A percentile compares a stretch with the other conserved stretches of the same genome.
These are phyloP conservation scores for Berkeleyomyces rouxiae DNA, from an alignment of 2,329 filamentous ascomycete species.

Conservation along the genomic window DNA sequence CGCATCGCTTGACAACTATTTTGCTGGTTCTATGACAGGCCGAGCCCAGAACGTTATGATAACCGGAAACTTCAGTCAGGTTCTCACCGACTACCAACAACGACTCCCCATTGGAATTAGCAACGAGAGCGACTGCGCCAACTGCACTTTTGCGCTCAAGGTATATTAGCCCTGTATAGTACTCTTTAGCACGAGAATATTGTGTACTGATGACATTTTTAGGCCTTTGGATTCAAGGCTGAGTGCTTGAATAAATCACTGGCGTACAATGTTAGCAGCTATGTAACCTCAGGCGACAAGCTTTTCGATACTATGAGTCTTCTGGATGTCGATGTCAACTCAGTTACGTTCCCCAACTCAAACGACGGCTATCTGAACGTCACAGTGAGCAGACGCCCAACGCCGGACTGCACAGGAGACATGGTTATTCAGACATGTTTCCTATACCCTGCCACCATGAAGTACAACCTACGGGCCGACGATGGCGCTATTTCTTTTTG, in stretches of 20 bases:
- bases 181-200: not conserved
- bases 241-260: not conserved
- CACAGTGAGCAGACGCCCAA: constrained; percentile 9
- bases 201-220: not conserved
- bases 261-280: constrained; percentile 7
- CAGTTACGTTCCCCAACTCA: not conserved
- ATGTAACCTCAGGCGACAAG: not conserved
- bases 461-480: constrained; percentile 6
- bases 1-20: constrained; percentile 6
- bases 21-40: constrained; percentile 9
- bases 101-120: constrained; percentile 7
- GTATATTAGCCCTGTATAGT: not conserved
- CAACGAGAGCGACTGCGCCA: constrained; percentile 12
- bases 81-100: constrained; percentile 12
- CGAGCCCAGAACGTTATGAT: constrained; percentile 13
- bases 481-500: constrained; percentile 3
- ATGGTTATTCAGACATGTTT: constrained; percentile 10
- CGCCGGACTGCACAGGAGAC: constrained; percentile 8
- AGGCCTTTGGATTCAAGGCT: constrained; percentile 11
- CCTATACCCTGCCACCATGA: constrained; percentile 10
- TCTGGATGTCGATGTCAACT: constrained; percentile 1
- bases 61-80: constrained; percentile 11
- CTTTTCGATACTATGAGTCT: not conserved
- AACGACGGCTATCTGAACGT: constrained; percentile 12
- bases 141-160: constrained; percentile 12